Conservation (phyloP, 164 flowering plant species). For the Malania oleifera region DNA sequence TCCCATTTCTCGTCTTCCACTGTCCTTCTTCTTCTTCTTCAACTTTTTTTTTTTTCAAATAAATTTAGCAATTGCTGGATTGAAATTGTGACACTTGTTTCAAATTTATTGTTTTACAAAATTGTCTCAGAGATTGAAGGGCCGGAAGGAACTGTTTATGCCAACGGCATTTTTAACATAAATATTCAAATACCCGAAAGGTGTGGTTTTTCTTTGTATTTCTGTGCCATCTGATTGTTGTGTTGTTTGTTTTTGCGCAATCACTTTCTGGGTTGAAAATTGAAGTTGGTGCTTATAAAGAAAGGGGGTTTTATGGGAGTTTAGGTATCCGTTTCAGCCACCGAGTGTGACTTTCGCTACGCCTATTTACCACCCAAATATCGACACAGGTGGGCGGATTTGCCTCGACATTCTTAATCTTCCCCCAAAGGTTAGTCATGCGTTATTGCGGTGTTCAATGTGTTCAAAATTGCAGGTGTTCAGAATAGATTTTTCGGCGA, state of each 20-base stretch:
- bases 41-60: background rate
- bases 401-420: constrained; percentile 93
- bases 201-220: constrained; percentile 18
- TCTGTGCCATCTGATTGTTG: background rate
- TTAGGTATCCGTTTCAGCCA: constrained; percentile 90
- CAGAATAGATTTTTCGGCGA: too few relatives aligned
- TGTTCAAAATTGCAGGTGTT: background rate
- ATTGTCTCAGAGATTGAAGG: constrained; percentile 55
- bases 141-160: constrained; percentile 75
- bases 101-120: background rate
- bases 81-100: background rate
- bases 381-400: constrained; percentile 84
- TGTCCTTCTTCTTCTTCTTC: background rate
- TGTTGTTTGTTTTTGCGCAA: background rate
- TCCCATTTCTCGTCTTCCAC: background rate
- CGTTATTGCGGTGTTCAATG: background rate
- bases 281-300: background rate
- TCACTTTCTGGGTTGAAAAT: background rate
- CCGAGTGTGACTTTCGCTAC: constrained; percentile 76
- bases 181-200: constrained; percentile 85
- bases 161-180: constrained; percentile 51
- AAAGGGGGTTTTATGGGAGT: constrained; percentile 6
- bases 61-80: background rate
- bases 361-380: constrained; percentile 88
- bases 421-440: constrained; percentile 67